Percentiles rank a stretch among this genome's conserved stretches.
These are phyloP conservation scores for Dioscorea alata DNA, from an alignment of 106 monocot genomes.

Conservation along the genomic window DNA sequence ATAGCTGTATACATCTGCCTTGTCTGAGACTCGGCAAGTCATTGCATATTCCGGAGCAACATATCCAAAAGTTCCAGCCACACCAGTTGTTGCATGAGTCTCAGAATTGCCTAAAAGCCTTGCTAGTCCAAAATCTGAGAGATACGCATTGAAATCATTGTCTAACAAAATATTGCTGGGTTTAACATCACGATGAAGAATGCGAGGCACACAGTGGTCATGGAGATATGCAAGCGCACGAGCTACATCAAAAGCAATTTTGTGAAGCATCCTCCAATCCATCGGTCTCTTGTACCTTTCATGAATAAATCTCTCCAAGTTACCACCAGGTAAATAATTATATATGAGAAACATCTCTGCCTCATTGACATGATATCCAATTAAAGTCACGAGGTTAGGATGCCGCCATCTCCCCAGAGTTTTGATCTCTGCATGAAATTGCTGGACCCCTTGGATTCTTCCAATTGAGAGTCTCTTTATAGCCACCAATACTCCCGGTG, in stretches of 20 bases:
- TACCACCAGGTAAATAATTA: conserved; percentile 62
- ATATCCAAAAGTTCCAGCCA: conserved; percentile 80
- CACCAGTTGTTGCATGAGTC: conserved; percentile 74
- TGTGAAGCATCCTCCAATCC: conserved; percentile 63
- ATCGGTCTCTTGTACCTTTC: conserved; percentile 47
- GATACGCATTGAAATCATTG: conserved; percentile 57
- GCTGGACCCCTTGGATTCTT: conserved; percentile 49
- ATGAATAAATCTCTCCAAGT: conserved; percentile 63
- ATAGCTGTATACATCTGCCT: conserved; percentile 59
- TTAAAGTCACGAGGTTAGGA: conserved; percentile 58
- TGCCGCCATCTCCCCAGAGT: conserved; percentile 58
- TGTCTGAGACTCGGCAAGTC: conserved; percentile 53
- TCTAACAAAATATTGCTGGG: conserved; percentile 71
- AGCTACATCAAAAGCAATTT: conserved; percentile 63
- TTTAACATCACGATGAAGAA: conserved; percentile 65
- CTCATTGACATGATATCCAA: conserved; percentile 71
- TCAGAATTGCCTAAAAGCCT: conserved; percentile 70
- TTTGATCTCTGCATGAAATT: conserved; percentile 69
- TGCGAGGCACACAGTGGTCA: conserved; percentile 51
- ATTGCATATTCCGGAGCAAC: conserved; percentile 65
- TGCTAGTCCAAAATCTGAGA: conserved; percentile 77
- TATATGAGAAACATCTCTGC: conserved; percentile 72
- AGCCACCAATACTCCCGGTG: conserved; percentile 60
- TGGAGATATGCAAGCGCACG: conserved; percentile 60
- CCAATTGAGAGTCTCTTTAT: conserved; percentile 71